These are phyloP conservation scores for Neoboletus subvelutipes DNA, from an alignment of 768 basidiomycete genomes.

Conservation along the genomic window DNA sequence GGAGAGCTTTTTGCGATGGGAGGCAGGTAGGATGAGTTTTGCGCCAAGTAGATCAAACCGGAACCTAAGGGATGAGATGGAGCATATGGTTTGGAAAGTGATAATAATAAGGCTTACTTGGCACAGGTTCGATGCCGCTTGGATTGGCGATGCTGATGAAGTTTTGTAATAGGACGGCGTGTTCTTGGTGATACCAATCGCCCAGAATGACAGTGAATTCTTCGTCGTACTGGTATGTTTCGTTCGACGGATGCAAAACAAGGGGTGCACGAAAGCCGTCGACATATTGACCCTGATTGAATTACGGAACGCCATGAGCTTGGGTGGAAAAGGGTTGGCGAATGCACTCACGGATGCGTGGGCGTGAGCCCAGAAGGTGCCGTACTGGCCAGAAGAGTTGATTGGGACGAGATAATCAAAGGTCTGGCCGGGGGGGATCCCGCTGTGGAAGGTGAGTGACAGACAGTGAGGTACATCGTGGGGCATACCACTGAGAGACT, in stretches of 20 bases:
- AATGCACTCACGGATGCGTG: conserved; percentile 46
- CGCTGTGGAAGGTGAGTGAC: conserved; percentile 39
- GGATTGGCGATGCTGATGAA: conserved; percentile 79
- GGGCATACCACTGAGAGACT: conserved; percentile 75
- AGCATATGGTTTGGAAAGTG: not conserved
- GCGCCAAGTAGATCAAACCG: conserved; percentile 79
- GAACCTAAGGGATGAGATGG: conserved; percentile 50
- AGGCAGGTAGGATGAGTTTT: conserved; percentile 68
- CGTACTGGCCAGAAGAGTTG: conserved; percentile 66
- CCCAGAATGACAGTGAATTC: conserved; percentile 84
- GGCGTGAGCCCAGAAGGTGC: conserved; percentile 81
- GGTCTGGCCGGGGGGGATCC: conserved; percentile 70
- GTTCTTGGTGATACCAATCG: conserved; percentile 92
- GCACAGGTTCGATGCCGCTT: conserved; percentile 83
- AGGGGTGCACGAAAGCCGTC: conserved; percentile 91
- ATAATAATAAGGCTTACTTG: conserved; percentile 53
- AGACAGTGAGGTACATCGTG: accelerated
- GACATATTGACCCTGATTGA: conserved; percentile 75
- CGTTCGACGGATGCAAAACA: conserved; percentile 66
- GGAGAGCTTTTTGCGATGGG: conserved; percentile 50
- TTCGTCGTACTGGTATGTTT: conserved; percentile 77
- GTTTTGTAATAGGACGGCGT: conserved; percentile 54
- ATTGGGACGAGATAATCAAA: conserved; percentile 77
- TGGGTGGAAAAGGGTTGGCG: too few species aligned
- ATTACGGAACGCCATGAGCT: not conserved